A percentile compares a stretch with the other conserved stretches of the same genome.
These are phyloP conservation scores for Dryadomyces quercus-mongolicae DNA, from an alignment of 2,329 filamentous ascomycete genomes.

Conservation along the genomic window DNA sequence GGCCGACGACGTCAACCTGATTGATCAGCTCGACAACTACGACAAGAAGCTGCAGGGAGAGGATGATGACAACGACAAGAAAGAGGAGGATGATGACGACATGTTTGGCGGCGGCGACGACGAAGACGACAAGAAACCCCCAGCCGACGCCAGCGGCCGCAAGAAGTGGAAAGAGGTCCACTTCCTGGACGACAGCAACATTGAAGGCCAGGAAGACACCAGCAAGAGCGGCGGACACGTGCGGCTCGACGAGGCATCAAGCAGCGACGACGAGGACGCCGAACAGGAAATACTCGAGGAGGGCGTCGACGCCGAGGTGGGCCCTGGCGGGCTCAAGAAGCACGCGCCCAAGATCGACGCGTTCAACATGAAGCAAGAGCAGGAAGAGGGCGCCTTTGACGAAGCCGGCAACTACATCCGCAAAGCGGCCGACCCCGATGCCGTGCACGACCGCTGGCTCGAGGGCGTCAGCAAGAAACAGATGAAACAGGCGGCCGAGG, in stretches of 20 bases:
- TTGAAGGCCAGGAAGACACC: slow-evolving; percentile 64
- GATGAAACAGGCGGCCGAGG: slow-evolving; percentile 76
- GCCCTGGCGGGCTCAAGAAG: slow-evolving; percentile 79
- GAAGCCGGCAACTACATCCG: slow-evolving; percentile 83
- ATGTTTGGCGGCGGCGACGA: slow-evolving; percentile 64
- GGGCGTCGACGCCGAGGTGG: slow-evolving; percentile 77
- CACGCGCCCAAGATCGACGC: slow-evolving; percentile 91
- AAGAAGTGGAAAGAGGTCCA: slow-evolving; percentile 53
- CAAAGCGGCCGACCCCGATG: slow-evolving; percentile 79
- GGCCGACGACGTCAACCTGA: slow-evolving; percentile 30
- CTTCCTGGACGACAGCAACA: slow-evolving; percentile 48
- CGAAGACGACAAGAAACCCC: slow-evolving; percentile 38
- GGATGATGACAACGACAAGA: slow-evolving; percentile 13
- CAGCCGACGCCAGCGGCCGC: neutral
- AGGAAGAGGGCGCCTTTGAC: slow-evolving; percentile 89
- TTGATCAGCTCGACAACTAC: slow-evolving; percentile 44
- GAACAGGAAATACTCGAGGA: slow-evolving; percentile 65
- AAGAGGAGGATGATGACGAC: slow-evolving; percentile 46
- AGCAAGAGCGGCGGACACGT: slow-evolving; percentile 68
- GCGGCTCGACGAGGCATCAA: slow-evolving; percentile 41
- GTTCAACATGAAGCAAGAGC: slow-evolving; percentile 84
- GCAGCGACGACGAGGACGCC: slow-evolving; percentile 52
- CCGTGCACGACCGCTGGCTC: slow-evolving; percentile 83
- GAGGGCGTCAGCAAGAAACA: slow-evolving; percentile 90
- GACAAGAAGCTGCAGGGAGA: slow-evolving; percentile 25